These are phyloP conservation scores for Penicillium tannophilum DNA, from an alignment of 495 filamentous ascomycete genomes.

Conservation along the genomic window DNA sequence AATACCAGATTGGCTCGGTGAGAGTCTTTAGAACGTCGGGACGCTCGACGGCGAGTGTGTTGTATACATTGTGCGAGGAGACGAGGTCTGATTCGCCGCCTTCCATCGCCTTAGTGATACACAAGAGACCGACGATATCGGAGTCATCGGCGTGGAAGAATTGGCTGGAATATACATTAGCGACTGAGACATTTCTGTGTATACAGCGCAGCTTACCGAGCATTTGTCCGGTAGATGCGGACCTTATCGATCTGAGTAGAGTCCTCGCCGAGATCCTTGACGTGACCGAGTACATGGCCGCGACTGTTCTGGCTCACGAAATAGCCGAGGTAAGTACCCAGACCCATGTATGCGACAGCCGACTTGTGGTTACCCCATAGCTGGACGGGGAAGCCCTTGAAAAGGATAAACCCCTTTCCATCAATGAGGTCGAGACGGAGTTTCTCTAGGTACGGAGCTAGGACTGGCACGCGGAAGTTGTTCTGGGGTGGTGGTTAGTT, in stretches of 20 bases:
- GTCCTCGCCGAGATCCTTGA: slow-evolving; percentile 84
- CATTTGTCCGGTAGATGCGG: slow-evolving; percentile 83
- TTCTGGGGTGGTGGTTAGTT: slow-evolving; percentile 12
- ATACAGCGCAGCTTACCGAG: slow-evolving; percentile 52
- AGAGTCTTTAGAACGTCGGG: slow-evolving; percentile 79
- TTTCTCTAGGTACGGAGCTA: slow-evolving; percentile 53
- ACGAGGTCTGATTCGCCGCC: slow-evolving; percentile 86
- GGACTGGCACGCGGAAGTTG: slow-evolving; percentile 59
- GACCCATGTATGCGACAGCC: slow-evolving; percentile 81
- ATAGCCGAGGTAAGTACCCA: slow-evolving; percentile 79
- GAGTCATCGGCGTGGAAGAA: slow-evolving; percentile 81
- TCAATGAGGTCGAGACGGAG: slow-evolving; percentile 70
- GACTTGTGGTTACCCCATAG: slow-evolving; percentile 74
- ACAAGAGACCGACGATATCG: slow-evolving; percentile 85
- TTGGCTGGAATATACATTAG: slow-evolving; percentile 35
- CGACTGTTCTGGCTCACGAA: slow-evolving; percentile 78
- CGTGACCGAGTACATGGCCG: slow-evolving; percentile 83
- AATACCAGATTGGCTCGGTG: slow-evolving; percentile 83
- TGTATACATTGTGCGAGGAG: slow-evolving; percentile 80
- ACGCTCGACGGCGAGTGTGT: slow-evolving; percentile 69
- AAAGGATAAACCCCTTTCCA: slow-evolving; percentile 82
- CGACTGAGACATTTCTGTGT: too few relatives aligned
- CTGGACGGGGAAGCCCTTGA: slow-evolving; percentile 74
- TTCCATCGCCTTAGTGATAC: slow-evolving; percentile 73
- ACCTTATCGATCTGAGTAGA: slow-evolving; percentile 73